Base-by-base conservation (phyloP, 306 rosid species). In the Vicia sativa region DNA sequence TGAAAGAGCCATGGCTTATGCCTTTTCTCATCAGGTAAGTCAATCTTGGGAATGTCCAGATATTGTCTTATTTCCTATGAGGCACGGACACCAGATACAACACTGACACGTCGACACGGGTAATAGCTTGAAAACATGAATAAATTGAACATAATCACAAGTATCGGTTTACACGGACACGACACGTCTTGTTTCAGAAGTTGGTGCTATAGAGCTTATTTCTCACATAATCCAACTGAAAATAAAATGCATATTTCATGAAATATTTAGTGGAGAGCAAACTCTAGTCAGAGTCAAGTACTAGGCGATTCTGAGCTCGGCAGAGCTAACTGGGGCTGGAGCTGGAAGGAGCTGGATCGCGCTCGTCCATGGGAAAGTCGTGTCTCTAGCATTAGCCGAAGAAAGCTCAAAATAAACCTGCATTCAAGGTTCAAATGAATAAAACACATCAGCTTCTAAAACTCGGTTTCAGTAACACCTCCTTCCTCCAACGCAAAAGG, bases 331-430 rank as follows among this genome's bases (percentile, higher is more conserved):
- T 93, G 99, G 99, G 99, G 99, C 68, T 93, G 99, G 99, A 93
- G 97, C 88, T 93, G 99, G 99, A 90, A 90, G 74, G 99, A 90
- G 99, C 31, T 93, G 99, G 97, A 87, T 93, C 21, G 96, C 38
- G 99, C 90, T 46, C 97, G 96, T 16, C 99, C 99, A 3, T 93
- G 99, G 99, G 99, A 93, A 87, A 88, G 90, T 78, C 97, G 97
- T 6, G 75, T 86, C 10, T 62, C 78, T 11, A 42, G 65, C 16
- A 58, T 53, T 56, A 86, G 73, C 77, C 84, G 5, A 86, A 85
- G 74, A 93, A 90, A 82, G 19, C 57, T 26, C 83, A 49, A 31
- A 74, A 53, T 48, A 84, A 52, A 78, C 92, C 76, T 74, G 28
- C 91, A n/a, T 85, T 54, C 75, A 88, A 83, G 56, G 81, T 28